Conservation (phyloP, 352 stramenopile genomes). For the Pythium phragmiticola region DNA sequence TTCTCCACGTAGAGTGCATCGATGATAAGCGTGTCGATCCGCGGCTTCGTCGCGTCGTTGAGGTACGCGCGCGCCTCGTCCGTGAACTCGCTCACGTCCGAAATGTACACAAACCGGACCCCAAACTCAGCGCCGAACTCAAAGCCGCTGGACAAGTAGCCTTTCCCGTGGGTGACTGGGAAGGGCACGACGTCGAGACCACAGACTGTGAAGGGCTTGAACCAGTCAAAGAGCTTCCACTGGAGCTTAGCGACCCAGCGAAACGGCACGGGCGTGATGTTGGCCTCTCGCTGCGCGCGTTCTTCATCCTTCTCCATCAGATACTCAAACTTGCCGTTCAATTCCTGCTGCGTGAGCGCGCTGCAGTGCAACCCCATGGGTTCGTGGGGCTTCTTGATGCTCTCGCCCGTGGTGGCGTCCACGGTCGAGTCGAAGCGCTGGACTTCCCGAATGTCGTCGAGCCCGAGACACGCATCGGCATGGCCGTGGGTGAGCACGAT, state of each 20-base stretch:
- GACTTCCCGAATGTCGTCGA: slow-evolving; percentile 86
- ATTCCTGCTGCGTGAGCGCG: slow-evolving; percentile 46
- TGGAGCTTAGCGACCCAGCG: slow-evolving; percentile 82
- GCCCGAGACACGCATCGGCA: slow-evolving; percentile 75
- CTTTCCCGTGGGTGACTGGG: slow-evolving; percentile 76
- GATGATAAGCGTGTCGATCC: slow-evolving; percentile 82
- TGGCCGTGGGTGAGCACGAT: slow-evolving; percentile 87
- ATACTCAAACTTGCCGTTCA: slow-evolving; percentile 79
- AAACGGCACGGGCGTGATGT: slow-evolving; percentile 36
- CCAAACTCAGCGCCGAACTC: slow-evolving; percentile 74
- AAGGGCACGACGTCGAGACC: slow-evolving; percentile 61
- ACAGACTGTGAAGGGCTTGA: slow-evolving; percentile 48
- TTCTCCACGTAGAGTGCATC: slow-evolving; percentile 78
- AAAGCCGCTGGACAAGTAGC: slow-evolving; percentile 79
- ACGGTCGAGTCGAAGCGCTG: slow-evolving; percentile 54
- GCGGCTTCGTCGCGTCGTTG: slow-evolving; percentile 44
- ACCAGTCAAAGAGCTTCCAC: slow-evolving; percentile 56
- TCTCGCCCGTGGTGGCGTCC: slow-evolving; percentile 58
- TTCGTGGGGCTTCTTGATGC: slow-evolving; percentile 50
- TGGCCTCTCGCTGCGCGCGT: slow-evolving; percentile 16
- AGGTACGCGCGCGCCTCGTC: slow-evolving; percentile 56
- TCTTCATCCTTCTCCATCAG: slow-evolving; percentile 49
- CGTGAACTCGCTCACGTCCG: slow-evolving; percentile 80
- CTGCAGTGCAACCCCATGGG: slow-evolving; percentile 67
- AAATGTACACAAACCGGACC: slow-evolving; percentile 84